Evolutionary conservation across 176 grass and related monocot species (phyloP).

Genomic region (Urochloa ruziziensis): DNA sequence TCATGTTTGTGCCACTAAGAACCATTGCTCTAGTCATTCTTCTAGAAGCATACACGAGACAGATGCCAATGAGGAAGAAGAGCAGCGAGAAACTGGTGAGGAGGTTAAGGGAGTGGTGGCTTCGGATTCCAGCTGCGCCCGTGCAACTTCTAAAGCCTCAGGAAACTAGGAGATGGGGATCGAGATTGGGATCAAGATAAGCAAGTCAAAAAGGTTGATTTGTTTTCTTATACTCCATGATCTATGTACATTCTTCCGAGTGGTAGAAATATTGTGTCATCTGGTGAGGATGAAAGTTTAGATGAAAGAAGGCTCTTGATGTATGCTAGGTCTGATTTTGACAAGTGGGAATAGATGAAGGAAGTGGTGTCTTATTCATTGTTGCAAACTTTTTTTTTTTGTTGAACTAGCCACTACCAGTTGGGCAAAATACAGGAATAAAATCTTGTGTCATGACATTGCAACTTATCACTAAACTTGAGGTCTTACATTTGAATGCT

Average conservation of each 20-base stretch:
- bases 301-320: not conserved
- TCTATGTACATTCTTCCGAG: slow-evolving; percentile 2
- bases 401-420: not conserved
- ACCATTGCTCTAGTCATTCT: slow-evolving; percentile 47
- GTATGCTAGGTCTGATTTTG: not conserved
- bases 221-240: not conserved
- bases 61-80: slow-evolving; percentile 82
- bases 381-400: not conserved
- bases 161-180: slow-evolving; percentile 50
- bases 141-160: slow-evolving; percentile 56
- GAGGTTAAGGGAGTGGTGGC: slow-evolving; percentile 86
- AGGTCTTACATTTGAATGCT: not conserved
- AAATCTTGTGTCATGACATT: not conserved
- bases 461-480: not conserved
- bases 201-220: not conserved
- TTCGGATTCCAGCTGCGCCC: slow-evolving; percentile 75
- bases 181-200: slow-evolving; percentile 38
- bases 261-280: not conserved
- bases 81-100: slow-evolving; percentile 85
- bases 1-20: slow-evolving; percentile 52
- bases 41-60: slow-evolving; percentile 81
- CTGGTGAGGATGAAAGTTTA: not conserved
- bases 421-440: not conserved
- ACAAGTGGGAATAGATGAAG: not conserved
- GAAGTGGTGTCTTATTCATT: not conserved